These are phyloP conservation scores for Tuber umbilicatum DNA, from an alignment of 495 filamentous ascomycete genomes.

Conservation along the genomic window DNA sequence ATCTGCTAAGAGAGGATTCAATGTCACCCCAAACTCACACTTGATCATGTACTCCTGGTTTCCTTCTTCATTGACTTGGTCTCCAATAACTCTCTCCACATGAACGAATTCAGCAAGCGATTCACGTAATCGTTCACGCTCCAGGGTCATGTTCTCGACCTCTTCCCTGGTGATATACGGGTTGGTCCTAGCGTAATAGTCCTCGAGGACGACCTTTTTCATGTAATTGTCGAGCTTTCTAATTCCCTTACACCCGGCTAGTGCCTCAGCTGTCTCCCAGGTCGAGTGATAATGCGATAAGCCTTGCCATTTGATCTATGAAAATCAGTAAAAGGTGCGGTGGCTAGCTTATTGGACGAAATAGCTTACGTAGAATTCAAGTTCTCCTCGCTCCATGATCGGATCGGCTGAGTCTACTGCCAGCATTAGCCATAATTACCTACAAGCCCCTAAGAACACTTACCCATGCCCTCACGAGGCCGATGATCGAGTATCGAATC, in stretches of 20 bases:
- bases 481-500: constrained; percentile 85
- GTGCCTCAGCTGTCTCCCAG: constrained; percentile 72
- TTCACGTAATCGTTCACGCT: constrained; percentile 78
- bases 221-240: constrained; percentile 91
- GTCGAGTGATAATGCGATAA: constrained; percentile 92
- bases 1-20: neutral
- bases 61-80: constrained; percentile 61
- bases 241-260: constrained; percentile 64
- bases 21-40: constrained; percentile 50
- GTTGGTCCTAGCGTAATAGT: constrained; percentile 31
- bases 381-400: constrained; percentile 67
- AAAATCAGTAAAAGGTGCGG: neutral
- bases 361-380: constrained; percentile 65
- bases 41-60: constrained; percentile 80
- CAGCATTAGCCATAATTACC: constrained; percentile 13
- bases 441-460: constrained; percentile 25
- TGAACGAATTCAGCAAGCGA: constrained; percentile 76
- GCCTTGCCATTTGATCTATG: constrained; percentile 87
- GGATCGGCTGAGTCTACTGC: constrained; percentile 47
- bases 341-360: constrained; percentile 4
- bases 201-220: constrained; percentile 65
- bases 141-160: constrained; percentile 81
- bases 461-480: constrained; percentile 60
- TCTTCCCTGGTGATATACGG: constrained; percentile 54
- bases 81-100: constrained; percentile 85